Conservation (phyloP, 1,284 basidiomycete species). For the Porodaedalea pini region DNA sequence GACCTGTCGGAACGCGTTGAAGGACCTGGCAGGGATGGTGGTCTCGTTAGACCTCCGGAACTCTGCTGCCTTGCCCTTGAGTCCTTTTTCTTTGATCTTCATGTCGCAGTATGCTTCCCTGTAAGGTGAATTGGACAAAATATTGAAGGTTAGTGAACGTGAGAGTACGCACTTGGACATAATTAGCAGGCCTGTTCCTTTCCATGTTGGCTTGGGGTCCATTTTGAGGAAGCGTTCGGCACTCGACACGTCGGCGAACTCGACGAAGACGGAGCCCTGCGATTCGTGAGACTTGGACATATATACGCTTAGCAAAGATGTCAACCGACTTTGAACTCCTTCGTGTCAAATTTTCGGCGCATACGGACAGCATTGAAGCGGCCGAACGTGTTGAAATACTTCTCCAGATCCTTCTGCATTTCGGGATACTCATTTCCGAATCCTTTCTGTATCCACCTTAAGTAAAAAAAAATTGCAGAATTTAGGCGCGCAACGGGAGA, state of each 20-base stretch:
- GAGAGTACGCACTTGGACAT: conserved; percentile 76
- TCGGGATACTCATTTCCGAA: conserved; percentile 74
- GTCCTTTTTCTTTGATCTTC: conserved; percentile 96
- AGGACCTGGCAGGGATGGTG: conserved; percentile 51
- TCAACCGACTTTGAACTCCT: conserved; percentile 74
- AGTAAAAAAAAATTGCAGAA: neutral
- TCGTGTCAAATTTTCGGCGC: conserved; percentile 68
- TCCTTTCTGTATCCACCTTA: conserved; percentile 69
- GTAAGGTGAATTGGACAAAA: conserved; percentile 7
- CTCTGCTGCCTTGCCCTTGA: conserved; percentile 62
- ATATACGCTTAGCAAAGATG: neutral
- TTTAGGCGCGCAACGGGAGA: conserved; percentile 23
- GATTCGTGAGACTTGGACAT: neutral
- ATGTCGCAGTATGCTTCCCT: conserved; percentile 91
- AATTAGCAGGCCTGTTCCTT: conserved; percentile 69
- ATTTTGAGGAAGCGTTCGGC: conserved; percentile 77
- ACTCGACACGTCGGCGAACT: conserved; percentile 75
- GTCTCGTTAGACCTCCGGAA: conserved; percentile 43
- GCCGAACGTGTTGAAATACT: conserved; percentile 83
- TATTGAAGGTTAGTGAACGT: neutral
- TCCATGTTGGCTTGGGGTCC: conserved; percentile 76
- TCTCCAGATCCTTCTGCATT: conserved; percentile 76
- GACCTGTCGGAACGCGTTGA: conserved; percentile 91
- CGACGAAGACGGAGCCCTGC: conserved; percentile 90
- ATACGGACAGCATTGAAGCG: conserved; percentile 83